Evolutionary conservation across 2,329 filamentous ascomycete genomes (phyloP).

Genomic region (Mycosphaerella arachidis): DNA sequence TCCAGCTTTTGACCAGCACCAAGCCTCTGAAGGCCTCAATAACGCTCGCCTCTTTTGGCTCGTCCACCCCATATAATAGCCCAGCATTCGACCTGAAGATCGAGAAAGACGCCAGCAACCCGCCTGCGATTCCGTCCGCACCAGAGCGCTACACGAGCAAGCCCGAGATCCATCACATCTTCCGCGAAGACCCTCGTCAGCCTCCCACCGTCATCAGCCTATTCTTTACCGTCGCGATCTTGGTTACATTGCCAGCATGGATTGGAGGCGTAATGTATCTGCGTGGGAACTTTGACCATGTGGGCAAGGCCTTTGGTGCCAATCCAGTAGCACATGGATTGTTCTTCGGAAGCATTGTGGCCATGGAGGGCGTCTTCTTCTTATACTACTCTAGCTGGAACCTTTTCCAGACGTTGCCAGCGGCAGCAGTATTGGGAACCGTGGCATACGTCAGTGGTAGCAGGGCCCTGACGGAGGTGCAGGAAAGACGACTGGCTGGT

Average conservation of each 20-base stretch:
- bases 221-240: conserved; percentile 68
- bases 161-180: conserved; percentile 84
- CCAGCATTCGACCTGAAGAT: conserved; percentile 71
- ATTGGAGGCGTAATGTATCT: conserved; percentile 70
- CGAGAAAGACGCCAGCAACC: conserved; percentile 56
- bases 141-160: conserved; percentile 79
- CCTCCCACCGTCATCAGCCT: conserved; percentile 76
- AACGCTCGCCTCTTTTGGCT: conserved; percentile 81
- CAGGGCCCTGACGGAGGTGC: conserved; percentile 87
- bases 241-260: conserved; percentile 69
- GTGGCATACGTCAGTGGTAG: conserved; percentile 82
- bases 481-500: conserved; percentile 76
- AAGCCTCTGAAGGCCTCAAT: conserved; percentile 73
- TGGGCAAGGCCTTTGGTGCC: conserved; percentile 66
- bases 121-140: conserved; percentile 58
- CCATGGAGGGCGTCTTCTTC: conserved; percentile 89
- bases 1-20: conserved; percentile 67
- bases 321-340: conserved; percentile 76
- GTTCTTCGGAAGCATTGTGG: conserved; percentile 82
- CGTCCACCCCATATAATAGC: conserved; percentile 61
- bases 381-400: conserved; percentile 92
- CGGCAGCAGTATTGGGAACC: conserved; percentile 60
- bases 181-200: conserved; percentile 72
- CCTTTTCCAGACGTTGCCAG: conserved; percentile 81
- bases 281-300: conserved; percentile 77